Percentiles rank a stretch among this genome's conserved stretches.
Evolutionary conservation across 2,329 filamentous ascomycete species (phyloP).

Genomic region (Stachybotrys elegans): DNA sequence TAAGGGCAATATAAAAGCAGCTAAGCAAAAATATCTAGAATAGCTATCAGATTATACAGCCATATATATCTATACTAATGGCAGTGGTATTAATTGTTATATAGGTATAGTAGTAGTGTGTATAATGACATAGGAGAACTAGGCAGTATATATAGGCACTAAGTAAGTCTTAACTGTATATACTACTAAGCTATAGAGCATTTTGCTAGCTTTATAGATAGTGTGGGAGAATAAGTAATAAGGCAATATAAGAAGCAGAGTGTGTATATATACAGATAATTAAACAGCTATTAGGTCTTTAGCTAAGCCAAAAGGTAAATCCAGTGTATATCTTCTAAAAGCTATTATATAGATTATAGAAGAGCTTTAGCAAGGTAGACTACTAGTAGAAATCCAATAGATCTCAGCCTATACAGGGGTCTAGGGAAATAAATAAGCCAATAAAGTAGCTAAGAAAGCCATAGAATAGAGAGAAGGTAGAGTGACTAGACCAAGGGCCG

Average conservation of each 20-base stretch:
- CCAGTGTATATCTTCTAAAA: conserved; percentile 4
- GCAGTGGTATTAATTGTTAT: conserved; percentile 3
- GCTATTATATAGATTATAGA: conserved; percentile 1
- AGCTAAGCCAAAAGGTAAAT: conserved; percentile 4
- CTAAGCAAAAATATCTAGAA: not conserved
- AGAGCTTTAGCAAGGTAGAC: not conserved
- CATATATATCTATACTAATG: conserved; percentile 5
- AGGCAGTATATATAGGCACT: not conserved
- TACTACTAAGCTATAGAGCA: conserved; percentile 4
- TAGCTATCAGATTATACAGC: not conserved
- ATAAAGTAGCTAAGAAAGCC: too few relatives aligned
- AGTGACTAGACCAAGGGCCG: not conserved
- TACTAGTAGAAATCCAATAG: not conserved
- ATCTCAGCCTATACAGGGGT: conserved; percentile 4
- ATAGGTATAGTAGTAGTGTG: conserved; percentile 2
- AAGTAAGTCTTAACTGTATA: conserved; percentile 2
- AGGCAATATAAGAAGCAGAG: conserved; percentile 3
- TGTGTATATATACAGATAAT: conserved; percentile 6
- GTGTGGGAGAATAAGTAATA: not conserved
- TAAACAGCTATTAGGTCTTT: conserved; percentile 4
- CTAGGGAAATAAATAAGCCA: conserved; percentile 4
- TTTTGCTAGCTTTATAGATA: conserved; percentile 5
- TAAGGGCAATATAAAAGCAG: conserved; percentile 1
- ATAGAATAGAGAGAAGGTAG: not conserved
- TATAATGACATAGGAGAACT: not conserved